Conservation (phyloP, 139 green algal genomes). For the Diplosphaera chodatii region DNA sequence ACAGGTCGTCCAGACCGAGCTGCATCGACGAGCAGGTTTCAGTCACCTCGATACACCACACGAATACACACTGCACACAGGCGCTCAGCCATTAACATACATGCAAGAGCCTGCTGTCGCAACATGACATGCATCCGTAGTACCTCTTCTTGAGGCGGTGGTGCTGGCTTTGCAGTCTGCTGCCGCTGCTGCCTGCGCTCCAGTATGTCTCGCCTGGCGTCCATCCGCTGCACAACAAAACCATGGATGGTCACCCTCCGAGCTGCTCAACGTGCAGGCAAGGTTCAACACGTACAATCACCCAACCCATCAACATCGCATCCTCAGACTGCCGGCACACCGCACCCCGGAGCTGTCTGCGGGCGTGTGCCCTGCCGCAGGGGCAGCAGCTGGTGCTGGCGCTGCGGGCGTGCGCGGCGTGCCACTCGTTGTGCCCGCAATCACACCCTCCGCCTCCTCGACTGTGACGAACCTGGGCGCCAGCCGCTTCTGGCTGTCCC, state of each 20-base stretch:
- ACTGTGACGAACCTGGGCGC: constrained; percentile 29
- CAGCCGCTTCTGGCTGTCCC: constrained; percentile 38
- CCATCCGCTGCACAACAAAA: neutral
- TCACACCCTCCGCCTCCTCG: constrained; percentile 41
- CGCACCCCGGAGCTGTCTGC: too few species aligned
- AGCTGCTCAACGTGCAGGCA: too few species aligned
- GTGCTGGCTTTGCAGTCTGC: neutral
- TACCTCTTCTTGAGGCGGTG: neutral
- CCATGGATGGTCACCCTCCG: too few species aligned
- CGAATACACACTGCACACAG: too few species aligned
- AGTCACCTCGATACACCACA: too few species aligned
- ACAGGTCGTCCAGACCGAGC: constrained; percentile 63
- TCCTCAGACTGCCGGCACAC: too few species aligned
- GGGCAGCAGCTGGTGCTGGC: neutral
- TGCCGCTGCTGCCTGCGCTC: neutral
- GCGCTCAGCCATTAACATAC: too few species aligned
- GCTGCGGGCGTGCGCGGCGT: neutral
- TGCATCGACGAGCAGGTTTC: neutral
- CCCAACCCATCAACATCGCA: too few species aligned
- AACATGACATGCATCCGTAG: too few species aligned
- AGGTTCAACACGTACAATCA: too few species aligned
- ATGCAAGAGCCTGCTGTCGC: too few species aligned
- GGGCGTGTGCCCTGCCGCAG: too few species aligned
- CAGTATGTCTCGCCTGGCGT: neutral
- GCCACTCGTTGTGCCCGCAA: constrained; percentile 22